phyloP scores from a whole-genome alignment of 2,329 filamentous ascomycete species.

The Curvularia spicifera region DNA sequence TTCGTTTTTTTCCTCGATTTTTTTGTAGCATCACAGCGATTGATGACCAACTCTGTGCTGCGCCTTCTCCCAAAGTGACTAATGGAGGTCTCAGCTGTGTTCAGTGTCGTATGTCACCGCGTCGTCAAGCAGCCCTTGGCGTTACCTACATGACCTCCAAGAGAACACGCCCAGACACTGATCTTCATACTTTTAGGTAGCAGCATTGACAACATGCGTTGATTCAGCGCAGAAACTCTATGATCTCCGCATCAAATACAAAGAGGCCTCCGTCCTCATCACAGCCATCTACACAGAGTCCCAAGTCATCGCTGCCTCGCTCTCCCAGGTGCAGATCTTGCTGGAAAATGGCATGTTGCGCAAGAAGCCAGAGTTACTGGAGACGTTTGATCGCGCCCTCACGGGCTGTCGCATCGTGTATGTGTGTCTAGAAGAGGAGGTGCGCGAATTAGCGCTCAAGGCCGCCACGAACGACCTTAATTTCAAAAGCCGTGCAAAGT shows the following conservation, averaged over 20 bases:
- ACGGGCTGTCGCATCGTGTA: conserved; percentile 45
- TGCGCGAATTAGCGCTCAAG: conserved; percentile 32
- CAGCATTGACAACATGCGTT: conserved; percentile 36
- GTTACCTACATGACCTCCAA: conserved; percentile 1
- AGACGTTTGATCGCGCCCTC: conserved; percentile 42
- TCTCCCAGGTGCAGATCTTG: conserved; percentile 42
- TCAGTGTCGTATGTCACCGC: conserved; percentile 12
- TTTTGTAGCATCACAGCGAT: neutral
- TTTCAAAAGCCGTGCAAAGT: conserved; percentile 37
- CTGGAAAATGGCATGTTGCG: conserved; percentile 37
- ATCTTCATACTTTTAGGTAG: conserved; percentile 21
- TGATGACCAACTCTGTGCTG: neutral
- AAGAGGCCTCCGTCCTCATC: conserved; percentile 41
- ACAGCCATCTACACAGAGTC: conserved; percentile 45
- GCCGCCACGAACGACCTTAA: conserved; percentile 29
- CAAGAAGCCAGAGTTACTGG: conserved; percentile 38
- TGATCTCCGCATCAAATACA: conserved; percentile 38
- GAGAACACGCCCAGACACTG: conserved; percentile 9
- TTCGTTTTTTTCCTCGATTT: neutral
- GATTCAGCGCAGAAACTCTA: conserved; percentile 41
- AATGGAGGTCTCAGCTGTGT: conserved; percentile 16
- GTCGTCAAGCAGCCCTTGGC: neutral
- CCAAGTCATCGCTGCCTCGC: conserved; percentile 42
- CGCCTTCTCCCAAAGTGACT: neutral
- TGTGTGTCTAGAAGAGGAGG: conserved; percentile 42